Base-by-base conservation (phyloP, 2,329 filamentous ascomycete genomes). In the Sarocladium oryzae region DNA sequence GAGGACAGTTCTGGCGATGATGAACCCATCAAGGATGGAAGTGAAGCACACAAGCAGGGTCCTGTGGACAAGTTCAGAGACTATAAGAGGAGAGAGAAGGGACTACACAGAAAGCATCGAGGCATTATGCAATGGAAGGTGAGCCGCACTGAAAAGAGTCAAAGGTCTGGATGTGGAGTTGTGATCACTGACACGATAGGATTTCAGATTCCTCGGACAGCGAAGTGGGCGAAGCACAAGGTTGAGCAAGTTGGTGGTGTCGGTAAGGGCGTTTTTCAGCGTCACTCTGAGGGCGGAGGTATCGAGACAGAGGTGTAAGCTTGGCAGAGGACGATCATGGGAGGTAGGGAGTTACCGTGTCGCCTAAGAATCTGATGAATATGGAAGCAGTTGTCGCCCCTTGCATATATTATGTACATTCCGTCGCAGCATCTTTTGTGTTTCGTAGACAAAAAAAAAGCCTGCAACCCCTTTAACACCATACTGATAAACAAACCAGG, bases 101-200 rank as follows among this genome's bases (percentile, higher is more conserved):
- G 78, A 54, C 66, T 86, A 56, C 83, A 88, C 63, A 70, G 84
- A 46, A 77, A 79, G 61, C 82, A 89, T 60, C 69, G 82, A 20
- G 86, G 86, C 0, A 61, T 86, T 36, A 89, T 89, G 86, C 86
- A 89, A 67, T 89, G 84, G 81, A 70, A 70, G 63, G 66, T 69
- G 57, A 58, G 64, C 51, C 3, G 24, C 49, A 24, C 33, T 36
- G 15, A n/a, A 11, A n/a, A n/a, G n/a, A n/a, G n/a, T n/a, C n/a
- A n/a, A n/a, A n/a, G n/a, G n/a, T n/a, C n/a, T n/a, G n/a, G n/a
- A n/a, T n/a, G n/a, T n/a, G n/a, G n/a, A n/a, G n/a, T n/a, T n/a
- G n/a, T n/a, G n/a, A n/a, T n/a, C n/a, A n/a, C n/a, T n/a, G n/a
- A n/a, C n/a, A n/a, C n/a, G n/a, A n/a, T n/a, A n/a, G n/a, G n/a